Conservation (phyloP, 2,329 filamentous ascomycete genomes). For the Seiridium cupressi region DNA sequence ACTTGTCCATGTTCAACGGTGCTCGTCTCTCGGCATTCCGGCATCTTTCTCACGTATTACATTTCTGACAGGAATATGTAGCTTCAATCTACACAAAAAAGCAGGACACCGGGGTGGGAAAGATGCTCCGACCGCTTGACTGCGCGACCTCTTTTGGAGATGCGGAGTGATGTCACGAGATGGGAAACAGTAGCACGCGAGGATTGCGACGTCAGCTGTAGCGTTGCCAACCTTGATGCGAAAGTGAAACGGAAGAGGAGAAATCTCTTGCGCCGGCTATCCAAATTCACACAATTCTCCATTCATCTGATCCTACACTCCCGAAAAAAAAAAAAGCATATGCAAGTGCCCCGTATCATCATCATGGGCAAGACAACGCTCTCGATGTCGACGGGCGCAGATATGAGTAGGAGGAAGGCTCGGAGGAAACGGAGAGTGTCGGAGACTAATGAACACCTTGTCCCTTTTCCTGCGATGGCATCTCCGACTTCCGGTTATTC, state of each 20-base stretch:
- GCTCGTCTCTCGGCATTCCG: no score
- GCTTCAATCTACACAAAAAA: no score
- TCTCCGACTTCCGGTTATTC: conserved; percentile 45
- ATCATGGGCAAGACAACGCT: conserved; percentile 1
- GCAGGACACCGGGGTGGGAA: no score
- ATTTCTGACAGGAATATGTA: no score
- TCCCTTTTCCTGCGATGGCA: conserved; percentile 10
- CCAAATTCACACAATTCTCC: background rate
- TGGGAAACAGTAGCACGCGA: no score
- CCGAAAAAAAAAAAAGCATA: background rate
- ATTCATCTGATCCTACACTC: conserved; percentile 2
- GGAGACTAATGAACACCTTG: conserved; percentile 7
- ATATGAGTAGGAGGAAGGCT: background rate
- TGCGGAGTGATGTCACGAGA: no score
- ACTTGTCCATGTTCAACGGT: background rate
- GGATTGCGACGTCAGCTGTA: no score
- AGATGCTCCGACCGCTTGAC: no score
- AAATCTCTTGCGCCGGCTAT: conserved; percentile 1
- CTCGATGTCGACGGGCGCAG: conserved; percentile 3
- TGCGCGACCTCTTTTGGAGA: no score
- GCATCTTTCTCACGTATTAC: no score
- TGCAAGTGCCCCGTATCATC: background rate
- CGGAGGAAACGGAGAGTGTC: background rate
- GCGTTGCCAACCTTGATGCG: background rate
- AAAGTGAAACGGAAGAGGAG: background rate